Conservation (phyloP, 768 basidiomycete species). For the Mycena pura region DNA sequence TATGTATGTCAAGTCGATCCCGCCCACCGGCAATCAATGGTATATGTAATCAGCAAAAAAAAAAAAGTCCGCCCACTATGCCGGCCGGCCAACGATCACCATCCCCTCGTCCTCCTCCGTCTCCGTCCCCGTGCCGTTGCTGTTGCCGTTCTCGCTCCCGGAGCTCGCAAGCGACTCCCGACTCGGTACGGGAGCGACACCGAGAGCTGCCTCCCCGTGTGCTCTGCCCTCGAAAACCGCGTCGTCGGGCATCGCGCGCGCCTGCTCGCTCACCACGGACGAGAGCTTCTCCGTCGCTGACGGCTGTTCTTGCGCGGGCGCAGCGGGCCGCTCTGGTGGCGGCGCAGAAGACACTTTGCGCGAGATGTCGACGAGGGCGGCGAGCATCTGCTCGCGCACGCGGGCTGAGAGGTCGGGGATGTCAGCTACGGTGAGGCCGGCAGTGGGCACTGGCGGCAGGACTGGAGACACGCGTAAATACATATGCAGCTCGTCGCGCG, state of each 20-base stretch:
- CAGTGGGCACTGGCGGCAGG: slow-evolving; percentile 86
- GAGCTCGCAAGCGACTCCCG: slow-evolving; percentile 37
- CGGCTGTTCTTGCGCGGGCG: slow-evolving; percentile 13
- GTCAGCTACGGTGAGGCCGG: slow-evolving; percentile 72
- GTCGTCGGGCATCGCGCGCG: slow-evolving; percentile 15
- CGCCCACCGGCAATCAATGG: too few relatives aligned
- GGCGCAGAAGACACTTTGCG: slow-evolving; percentile 46
- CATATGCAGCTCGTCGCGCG: background rate
- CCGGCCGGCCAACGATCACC: slow-evolving; percentile 75
- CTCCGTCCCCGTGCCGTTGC: slow-evolving; percentile 71
- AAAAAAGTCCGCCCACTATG: slow-evolving; percentile 18
- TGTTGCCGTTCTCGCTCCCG: slow-evolving; percentile 39
- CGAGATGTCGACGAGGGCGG: slow-evolving; percentile 80
- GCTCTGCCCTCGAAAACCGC: slow-evolving; percentile 26
- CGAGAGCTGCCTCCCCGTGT: slow-evolving; percentile 42
- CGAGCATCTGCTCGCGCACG: slow-evolving; percentile 83
- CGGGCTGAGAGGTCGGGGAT: slow-evolving; percentile 68
- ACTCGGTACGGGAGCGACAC: slow-evolving; percentile 37
- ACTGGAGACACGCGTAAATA: slow-evolving; percentile 54
- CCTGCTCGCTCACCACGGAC: slow-evolving; percentile 25
- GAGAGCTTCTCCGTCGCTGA: too few relatives aligned
- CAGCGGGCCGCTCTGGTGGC: slow-evolving; percentile 21
- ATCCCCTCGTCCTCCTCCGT: slow-evolving; percentile 89
- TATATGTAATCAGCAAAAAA: too few relatives aligned
- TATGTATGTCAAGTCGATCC: too few relatives aligned